A percentile compares a stretch with the other conserved stretches of the same genome.
Conservation (phyloP, 176 grass and related monocot genomes). For the Sorghum bicolor region DNA sequence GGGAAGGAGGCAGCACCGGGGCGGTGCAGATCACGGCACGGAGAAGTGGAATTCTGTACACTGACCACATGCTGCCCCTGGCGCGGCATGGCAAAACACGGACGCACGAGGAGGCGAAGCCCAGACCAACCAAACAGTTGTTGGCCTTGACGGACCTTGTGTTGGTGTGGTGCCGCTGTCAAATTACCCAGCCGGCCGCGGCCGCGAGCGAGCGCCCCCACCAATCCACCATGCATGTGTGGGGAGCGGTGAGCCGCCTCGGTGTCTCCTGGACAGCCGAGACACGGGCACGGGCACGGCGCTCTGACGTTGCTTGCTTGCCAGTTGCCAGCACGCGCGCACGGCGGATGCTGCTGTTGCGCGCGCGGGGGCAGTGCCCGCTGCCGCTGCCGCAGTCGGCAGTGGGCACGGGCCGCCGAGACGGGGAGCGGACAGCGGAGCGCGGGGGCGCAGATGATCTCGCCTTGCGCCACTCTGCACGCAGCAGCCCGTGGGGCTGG, state of each 20-base stretch:
- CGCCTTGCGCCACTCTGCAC: not conserved
- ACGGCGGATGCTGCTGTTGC: not conserved
- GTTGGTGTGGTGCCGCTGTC: not conserved
- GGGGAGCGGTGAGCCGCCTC: not conserved
- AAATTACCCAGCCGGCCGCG: not conserved
- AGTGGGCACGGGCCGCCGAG: not conserved
- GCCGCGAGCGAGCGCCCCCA: not conserved
- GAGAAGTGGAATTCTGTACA: not conserved
- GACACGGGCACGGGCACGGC: not conserved
- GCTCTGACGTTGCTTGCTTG: not conserved
- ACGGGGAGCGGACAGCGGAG: no score
- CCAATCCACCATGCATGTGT: not conserved
- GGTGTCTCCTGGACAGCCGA: not conserved
- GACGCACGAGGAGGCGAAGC: not conserved
- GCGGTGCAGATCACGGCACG: not conserved
- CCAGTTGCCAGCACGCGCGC: not conserved
- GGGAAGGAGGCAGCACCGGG: no score
- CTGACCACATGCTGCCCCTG: not conserved
- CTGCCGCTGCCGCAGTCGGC: no score
- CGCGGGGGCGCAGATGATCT: not conserved
- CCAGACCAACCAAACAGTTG: not conserved
- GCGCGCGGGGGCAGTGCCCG: not conserved
- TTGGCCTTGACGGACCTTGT: no score
- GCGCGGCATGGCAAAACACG: not conserved
- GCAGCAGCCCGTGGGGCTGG: not conserved